A percentile compares a stretch with the other conserved stretches of the same genome.
Evolutionary conservation across 2,329 filamentous ascomycete species (phyloP).

Genomic region (Diplodia seriata): DNA sequence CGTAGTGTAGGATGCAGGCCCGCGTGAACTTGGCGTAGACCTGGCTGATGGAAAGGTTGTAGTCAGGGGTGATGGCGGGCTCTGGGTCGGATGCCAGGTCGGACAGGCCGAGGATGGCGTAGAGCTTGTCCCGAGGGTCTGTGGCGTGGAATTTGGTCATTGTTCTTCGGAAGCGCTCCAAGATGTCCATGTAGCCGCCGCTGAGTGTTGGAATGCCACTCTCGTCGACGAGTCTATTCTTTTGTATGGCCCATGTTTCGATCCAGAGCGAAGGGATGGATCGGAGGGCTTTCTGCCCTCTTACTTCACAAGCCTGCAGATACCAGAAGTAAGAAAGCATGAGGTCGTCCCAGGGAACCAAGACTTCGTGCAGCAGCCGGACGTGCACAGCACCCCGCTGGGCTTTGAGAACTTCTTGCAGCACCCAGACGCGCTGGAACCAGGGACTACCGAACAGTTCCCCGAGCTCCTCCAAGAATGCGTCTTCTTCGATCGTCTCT

Average conservation of each 20-base stretch:
- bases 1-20: background rate
- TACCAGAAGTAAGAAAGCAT: background rate
- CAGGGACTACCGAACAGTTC: background rate
- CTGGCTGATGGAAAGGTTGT: background rate
- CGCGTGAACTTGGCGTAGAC: background rate
- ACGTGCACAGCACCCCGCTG: background rate
- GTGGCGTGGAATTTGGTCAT: background rate
- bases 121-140: background rate
- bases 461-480: background rate
- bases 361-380: background rate
- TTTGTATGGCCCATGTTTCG: too few relatives aligned
- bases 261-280: background rate
- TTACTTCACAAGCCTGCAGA: background rate
- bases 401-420: conserved; percentile 3
- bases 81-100: background rate
- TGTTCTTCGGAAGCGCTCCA: background rate
- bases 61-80: background rate
- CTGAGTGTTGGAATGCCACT: too few relatives aligned
- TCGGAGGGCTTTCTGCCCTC: background rate
- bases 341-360: background rate
- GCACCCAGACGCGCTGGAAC: conserved; percentile 9
- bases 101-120: background rate
- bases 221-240: too few relatives aligned
- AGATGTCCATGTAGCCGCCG: background rate
- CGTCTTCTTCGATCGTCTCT: too few relatives aligned